Evolutionary conservation across 495 filamentous ascomycete species (phyloP).

Genomic region (Neurospora sp.): DNA sequence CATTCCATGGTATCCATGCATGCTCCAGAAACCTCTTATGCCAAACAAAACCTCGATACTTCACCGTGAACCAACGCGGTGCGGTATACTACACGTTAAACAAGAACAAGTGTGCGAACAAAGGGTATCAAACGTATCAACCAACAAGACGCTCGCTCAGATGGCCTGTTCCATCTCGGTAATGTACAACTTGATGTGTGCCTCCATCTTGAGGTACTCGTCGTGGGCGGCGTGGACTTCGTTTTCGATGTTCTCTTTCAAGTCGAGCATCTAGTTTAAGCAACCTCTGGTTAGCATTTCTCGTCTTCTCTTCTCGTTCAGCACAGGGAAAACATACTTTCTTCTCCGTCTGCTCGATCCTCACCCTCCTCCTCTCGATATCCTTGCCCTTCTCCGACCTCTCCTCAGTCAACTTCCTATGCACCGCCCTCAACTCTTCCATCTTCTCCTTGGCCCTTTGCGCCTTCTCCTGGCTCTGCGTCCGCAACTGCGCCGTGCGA

Average conservation of each 20-base stretch:
- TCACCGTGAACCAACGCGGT: not conserved
- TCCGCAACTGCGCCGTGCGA: constrained; percentile 69
- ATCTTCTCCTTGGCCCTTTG: constrained; percentile 71
- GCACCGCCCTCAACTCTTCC: constrained; percentile 76
- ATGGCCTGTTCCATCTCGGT: constrained; percentile 95
- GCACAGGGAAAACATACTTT: constrained; percentile 51
- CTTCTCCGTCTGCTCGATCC: constrained; percentile 97
- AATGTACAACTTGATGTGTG: constrained; percentile 94
- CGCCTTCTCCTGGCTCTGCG: constrained; percentile 69
- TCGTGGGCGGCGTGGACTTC: constrained; percentile 81
- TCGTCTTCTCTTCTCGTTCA: not conserved
- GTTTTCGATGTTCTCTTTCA: constrained; percentile 92
- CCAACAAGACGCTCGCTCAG: constrained; percentile 26
- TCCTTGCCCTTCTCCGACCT: constrained; percentile 73
- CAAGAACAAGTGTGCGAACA: not conserved
- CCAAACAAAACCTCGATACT: not conserved
- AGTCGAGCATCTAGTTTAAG: constrained; percentile 69
- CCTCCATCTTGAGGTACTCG: constrained; percentile 92
- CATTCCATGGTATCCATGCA: constrained; percentile 10
- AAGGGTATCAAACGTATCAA: not conserved
- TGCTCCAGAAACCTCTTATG: not conserved
- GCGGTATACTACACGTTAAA: not conserved
- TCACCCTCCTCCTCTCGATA: constrained; percentile 79
- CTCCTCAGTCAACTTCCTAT: constrained; percentile 75
- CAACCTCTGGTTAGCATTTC: not conserved